Conservation (phyloP, 2,329 filamentous ascomycete species). For the Xylariaceae sp. region DNA sequence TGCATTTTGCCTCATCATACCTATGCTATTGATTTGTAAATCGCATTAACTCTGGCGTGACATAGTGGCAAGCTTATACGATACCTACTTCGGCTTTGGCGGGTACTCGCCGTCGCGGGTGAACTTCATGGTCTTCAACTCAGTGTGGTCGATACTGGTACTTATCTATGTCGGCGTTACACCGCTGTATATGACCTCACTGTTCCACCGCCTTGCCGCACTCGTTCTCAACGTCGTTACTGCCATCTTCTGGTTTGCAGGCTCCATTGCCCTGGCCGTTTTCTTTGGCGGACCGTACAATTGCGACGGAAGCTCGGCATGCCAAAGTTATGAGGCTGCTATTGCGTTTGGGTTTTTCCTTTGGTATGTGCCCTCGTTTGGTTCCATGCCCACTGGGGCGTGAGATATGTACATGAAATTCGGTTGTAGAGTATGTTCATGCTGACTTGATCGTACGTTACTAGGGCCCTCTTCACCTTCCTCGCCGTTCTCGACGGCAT, state of each 20-base stretch:
- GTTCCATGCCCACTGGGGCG: background rate
- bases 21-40: too few species aligned
- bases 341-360: constrained; percentile 71
- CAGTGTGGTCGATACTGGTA: constrained; percentile 76
- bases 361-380: constrained; percentile 47
- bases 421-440: too few species aligned
- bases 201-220: constrained; percentile 69
- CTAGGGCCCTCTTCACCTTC: constrained; percentile 55
- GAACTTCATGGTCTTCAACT: constrained; percentile 81
- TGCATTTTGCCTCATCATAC: too few species aligned
- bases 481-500: constrained; percentile 55
- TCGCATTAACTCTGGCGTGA: too few species aligned
- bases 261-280: constrained; percentile 78
- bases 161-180: constrained; percentile 73
- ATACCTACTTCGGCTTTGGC: constrained; percentile 43
- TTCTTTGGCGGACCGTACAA: constrained; percentile 61
- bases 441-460: background rate
- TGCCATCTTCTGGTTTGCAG: constrained; percentile 89
- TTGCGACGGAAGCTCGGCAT: constrained; percentile 60
- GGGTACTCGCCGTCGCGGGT: constrained; percentile 58
- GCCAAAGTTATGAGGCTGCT: constrained; percentile 66
- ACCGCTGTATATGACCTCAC: constrained; percentile 64
- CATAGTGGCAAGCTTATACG: constrained; percentile 59
- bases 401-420: background rate
- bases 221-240: constrained; percentile 73